Evolutionary conservation across 768 basidiomycete species (phyloP).

Genomic region (Asterophora lycoperdoides): DNA sequence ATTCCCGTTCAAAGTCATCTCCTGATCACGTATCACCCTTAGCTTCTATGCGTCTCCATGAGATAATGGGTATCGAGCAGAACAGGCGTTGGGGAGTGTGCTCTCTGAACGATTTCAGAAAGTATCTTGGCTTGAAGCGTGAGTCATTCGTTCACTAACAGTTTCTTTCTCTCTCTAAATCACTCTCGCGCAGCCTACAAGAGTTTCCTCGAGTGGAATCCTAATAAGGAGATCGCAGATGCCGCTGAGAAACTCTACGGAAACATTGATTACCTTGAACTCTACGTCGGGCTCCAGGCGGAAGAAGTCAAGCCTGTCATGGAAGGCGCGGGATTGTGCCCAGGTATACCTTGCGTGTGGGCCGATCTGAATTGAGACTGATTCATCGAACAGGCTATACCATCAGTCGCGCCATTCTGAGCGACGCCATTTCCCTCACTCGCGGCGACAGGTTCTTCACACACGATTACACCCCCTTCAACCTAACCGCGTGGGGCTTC

Average conservation of each 20-base stretch:
- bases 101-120: slow-evolving; percentile 80
- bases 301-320: slow-evolving; percentile 72
- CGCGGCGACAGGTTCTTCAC: slow-evolving; percentile 84
- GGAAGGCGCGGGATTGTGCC: slow-evolving; percentile 81
- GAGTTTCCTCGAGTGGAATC: slow-evolving; percentile 80
- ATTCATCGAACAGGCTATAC: slow-evolving; percentile 54
- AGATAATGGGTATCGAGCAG: slow-evolving; percentile 81
- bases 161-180: not conserved
- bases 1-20: not conserved
- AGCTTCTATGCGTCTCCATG: slow-evolving; percentile 69
- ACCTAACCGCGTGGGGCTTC: slow-evolving; percentile 82
- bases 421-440: slow-evolving; percentile 82
- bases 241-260: slow-evolving; percentile 78
- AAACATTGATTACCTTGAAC: slow-evolving; percentile 69
- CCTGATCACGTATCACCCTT: not conserved
- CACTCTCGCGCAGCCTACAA: slow-evolving; percentile 45
- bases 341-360: slow-evolving; percentile 40
- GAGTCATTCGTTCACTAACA: slow-evolving; percentile 3
- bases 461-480: slow-evolving; percentile 75
- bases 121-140: slow-evolving; percentile 26
- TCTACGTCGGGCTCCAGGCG: slow-evolving; percentile 79
- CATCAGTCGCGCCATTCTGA: slow-evolving; percentile 78
- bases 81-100: slow-evolving; percentile 79
- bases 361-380: not conserved
- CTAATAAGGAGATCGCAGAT: slow-evolving; percentile 59